phyloP scores from a whole-genome alignment of 495 filamentous ascomycete species.

The Neurospora sp. region DNA sequence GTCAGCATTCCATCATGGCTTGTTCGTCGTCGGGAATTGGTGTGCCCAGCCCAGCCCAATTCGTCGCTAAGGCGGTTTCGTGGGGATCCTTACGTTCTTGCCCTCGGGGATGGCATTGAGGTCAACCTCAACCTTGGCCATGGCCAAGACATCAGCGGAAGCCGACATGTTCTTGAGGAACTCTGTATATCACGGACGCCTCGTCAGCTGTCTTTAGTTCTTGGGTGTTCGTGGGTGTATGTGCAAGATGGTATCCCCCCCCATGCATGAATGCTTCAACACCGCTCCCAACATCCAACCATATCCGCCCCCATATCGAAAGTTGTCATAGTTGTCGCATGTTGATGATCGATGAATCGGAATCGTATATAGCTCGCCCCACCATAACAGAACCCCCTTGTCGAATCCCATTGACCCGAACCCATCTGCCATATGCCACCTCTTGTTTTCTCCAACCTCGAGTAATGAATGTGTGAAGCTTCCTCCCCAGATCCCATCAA shows the following conservation, averaged over 20 bases:
- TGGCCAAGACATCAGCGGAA: slow-evolving; percentile 95
- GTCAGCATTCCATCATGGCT: not conserved
- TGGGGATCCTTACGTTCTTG: slow-evolving; percentile 74
- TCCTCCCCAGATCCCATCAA: not conserved
- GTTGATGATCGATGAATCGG: not conserved
- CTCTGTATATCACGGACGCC: slow-evolving; percentile 43
- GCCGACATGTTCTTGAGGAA: slow-evolving; percentile 99
- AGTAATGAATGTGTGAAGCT: not conserved
- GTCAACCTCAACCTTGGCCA: slow-evolving; percentile 98
- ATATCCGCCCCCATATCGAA: not conserved
- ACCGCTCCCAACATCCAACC: not conserved
- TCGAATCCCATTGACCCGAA: not conserved
- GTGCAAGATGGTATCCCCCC: not conserved
- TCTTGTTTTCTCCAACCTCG: slow-evolving; percentile 2
- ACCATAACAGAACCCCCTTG: not conserved
- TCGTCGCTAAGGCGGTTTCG: not conserved
- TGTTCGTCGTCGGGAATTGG: not conserved
- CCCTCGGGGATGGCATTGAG: slow-evolving; percentile 88
- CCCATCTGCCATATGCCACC: not conserved
- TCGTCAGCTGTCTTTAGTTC: slow-evolving; percentile 8
- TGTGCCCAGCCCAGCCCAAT: not conserved
- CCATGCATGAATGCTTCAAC: not conserved
- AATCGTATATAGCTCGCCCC: not conserved
- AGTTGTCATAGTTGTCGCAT: not conserved
- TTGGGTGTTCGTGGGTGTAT: not conserved